A percentile compares a stretch with the other conserved stretches of the same genome.
Conservation (phyloP, 1,284 basidiomycete genomes). For the Vanrija sp. region DNA sequence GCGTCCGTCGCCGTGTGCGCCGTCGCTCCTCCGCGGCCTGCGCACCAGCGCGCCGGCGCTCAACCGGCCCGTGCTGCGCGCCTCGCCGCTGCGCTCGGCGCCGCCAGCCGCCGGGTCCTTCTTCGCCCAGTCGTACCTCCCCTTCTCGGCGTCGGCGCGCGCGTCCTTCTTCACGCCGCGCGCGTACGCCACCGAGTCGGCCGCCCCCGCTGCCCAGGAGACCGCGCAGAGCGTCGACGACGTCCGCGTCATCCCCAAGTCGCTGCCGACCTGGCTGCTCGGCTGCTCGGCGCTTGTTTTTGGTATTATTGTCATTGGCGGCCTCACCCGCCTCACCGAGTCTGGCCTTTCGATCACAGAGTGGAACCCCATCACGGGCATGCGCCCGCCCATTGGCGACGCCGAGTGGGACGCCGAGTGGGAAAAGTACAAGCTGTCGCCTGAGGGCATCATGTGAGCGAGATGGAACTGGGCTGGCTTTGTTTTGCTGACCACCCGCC, state of each 20-base stretch:
- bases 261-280: conserved; percentile 75
- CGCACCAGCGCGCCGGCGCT: neutral
- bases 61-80: neutral
- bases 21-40: neutral
- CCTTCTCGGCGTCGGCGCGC: conserved; percentile 2
- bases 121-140: conserved; percentile 14
- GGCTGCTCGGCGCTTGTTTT: conserved; percentile 80
- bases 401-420: conserved; percentile 87
- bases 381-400: conserved; percentile 73
- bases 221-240: conserved; percentile 52
- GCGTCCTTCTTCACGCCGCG: conserved; percentile 17
- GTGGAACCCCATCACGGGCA: conserved; percentile 91
- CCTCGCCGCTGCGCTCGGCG: neutral
- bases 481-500: neutral
- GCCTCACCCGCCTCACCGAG: conserved; percentile 94
- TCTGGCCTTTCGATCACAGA: conserved; percentile 97
- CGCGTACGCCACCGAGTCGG: conserved; percentile 4
- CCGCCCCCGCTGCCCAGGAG: neutral
- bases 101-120: conserved; percentile 3
- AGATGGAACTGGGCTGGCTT: too few species aligned
- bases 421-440: conserved; percentile 90
- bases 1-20: neutral
- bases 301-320: conserved; percentile 90
- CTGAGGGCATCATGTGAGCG: conserved; percentile 88
- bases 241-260: conserved; percentile 60